Percentiles rank a stretch among this genome's conserved stretches.
Evolutionary conservation across 2,329 filamentous ascomycete genomes (phyloP).

Genomic region (Aspergillus texensis): DNA sequence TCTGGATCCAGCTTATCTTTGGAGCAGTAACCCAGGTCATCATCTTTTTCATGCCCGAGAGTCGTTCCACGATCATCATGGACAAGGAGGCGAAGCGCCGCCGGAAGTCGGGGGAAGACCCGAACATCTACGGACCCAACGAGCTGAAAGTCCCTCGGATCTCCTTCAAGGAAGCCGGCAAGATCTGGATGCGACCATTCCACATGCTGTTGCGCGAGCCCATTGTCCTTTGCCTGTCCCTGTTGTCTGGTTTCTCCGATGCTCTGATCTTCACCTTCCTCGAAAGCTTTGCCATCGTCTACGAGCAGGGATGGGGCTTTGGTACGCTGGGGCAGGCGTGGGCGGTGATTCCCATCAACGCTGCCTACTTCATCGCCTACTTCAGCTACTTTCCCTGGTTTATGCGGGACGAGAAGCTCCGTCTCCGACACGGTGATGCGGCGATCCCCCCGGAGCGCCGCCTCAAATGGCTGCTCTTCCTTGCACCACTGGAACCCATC

Average conservation of each 20-base stretch:
- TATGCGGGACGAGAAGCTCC: conserved; percentile 42
- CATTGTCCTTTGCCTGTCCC: conserved; percentile 68
- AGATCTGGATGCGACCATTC: conserved; percentile 66
- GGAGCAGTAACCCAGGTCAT: conserved; percentile 55
- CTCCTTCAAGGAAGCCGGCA: conserved; percentile 34
- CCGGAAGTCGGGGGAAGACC: conserved; percentile 53
- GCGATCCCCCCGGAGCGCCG: conserved; percentile 63
- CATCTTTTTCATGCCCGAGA: conserved; percentile 58
- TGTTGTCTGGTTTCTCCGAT: conserved; percentile 71
- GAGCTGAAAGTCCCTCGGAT: conserved; percentile 53
- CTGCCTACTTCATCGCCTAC: conserved; percentile 68
- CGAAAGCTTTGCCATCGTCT: conserved; percentile 59
- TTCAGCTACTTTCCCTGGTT: conserved; percentile 56
- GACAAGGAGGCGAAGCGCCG: conserved; percentile 59
- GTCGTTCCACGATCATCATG: conserved; percentile 58
- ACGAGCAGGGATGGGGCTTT: conserved; percentile 62
- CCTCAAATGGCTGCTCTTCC: conserved; percentile 67
- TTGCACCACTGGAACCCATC: conserved; percentile 62
- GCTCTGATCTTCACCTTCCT: conserved; percentile 70
- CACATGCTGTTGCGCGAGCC: conserved; percentile 72
- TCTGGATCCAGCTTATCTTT: conserved; percentile 63
- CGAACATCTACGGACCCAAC: conserved; percentile 66
- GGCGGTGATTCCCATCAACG: conserved; percentile 65
- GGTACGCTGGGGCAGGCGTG: conserved; percentile 59
- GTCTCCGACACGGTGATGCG: conserved; percentile 50